A percentile compares a stretch with the other conserved stretches of the same genome.
Conservation (phyloP, 192 early-diverging fungal species). For the Coemansia sp. region DNA sequence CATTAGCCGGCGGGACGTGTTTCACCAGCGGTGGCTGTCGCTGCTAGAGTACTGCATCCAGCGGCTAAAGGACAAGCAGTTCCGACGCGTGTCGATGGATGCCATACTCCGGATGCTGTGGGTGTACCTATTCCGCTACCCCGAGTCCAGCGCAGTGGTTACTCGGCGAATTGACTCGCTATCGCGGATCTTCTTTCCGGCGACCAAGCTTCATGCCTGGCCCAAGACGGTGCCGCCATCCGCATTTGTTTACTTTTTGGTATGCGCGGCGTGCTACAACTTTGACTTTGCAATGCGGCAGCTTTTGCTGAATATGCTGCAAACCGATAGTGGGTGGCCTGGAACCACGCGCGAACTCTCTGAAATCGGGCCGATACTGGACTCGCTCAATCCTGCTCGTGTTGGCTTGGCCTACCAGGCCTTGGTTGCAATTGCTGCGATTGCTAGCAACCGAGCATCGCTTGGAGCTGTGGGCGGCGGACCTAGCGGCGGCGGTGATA, state of each 20-base stretch:
- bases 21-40: constrained; percentile 72
- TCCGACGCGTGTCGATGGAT: constrained; percentile 71
- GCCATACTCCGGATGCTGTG: constrained; percentile 82
- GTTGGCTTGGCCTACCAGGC: constrained; percentile 50
- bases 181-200: constrained; percentile 53
- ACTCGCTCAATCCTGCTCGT: constrained; percentile 47
- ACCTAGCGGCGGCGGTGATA: neutral
- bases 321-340: constrained; percentile 50
- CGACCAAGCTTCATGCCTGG: constrained; percentile 54
- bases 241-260: constrained; percentile 51
- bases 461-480: neutral
- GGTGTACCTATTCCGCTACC: constrained; percentile 91
- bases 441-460: constrained; percentile 21
- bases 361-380: constrained; percentile 42
- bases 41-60: constrained; percentile 68
- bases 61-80: constrained; percentile 73
- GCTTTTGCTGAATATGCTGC: constrained; percentile 46
- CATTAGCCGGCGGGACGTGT: constrained; percentile 87
- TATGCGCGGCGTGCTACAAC: constrained; percentile 53
- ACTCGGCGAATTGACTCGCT: constrained; percentile 51
- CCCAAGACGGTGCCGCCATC: constrained; percentile 52
- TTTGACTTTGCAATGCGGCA: constrained; percentile 50
- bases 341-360: constrained; percentile 42
- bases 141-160: constrained; percentile 59
- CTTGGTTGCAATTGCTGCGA: constrained; percentile 39